Conservation (phyloP, 83 land plant species). For the Larix sibirica region DNA sequence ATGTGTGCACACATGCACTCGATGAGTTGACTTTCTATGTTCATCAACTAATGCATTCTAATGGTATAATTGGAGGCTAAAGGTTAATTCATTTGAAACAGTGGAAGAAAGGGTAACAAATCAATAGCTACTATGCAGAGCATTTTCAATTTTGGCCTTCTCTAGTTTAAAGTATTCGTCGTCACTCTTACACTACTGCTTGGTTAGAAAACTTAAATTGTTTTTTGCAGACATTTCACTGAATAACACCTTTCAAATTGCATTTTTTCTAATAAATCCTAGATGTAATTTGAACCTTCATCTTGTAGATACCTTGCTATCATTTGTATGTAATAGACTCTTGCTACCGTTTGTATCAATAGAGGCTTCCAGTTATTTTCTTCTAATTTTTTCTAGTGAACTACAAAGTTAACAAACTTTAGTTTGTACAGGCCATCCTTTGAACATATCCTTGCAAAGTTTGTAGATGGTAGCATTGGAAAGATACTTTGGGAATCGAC, state of each 20-base stretch:
- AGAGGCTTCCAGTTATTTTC: neutral
- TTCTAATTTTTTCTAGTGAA: neutral
- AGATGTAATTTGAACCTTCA: no score
- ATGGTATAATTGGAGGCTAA: no score
- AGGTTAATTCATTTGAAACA: no score
- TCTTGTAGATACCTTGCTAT: neutral
- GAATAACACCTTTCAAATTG: neutral
- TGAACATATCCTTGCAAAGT: conserved; percentile 74
- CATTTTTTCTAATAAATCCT: neutral
- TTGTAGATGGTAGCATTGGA: conserved; percentile 88
- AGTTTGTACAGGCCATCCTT: neutral
- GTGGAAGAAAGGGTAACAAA: no score
- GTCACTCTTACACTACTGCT: no score
- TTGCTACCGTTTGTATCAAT: neutral
- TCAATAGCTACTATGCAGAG: no score
- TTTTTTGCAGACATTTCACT: neutral
- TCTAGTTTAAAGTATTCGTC: no score
- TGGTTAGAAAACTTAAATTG: no score
- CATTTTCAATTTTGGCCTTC: no score
- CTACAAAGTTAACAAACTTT: neutral
- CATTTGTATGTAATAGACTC: neutral
- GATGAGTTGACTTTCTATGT: no score
- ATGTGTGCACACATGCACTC: no score
- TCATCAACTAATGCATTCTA: no score
- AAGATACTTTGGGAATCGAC: conserved; percentile 88